Evolutionary conservation across 2,329 filamentous ascomycete genomes (phyloP).

Genomic region (Lasiodiplodia theobromae): DNA sequence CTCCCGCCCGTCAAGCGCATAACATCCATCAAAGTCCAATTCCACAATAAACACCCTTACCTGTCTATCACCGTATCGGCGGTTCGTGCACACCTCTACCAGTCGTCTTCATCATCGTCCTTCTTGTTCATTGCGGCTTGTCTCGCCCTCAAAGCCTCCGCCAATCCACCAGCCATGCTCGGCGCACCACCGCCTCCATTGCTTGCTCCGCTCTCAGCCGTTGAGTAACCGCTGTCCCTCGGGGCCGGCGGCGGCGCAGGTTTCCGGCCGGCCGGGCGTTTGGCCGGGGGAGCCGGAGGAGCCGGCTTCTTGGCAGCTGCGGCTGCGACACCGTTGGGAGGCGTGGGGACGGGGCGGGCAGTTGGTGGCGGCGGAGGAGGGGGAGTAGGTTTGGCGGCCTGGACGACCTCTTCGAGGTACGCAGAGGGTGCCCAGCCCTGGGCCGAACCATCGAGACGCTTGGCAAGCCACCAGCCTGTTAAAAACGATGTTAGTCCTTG

Average conservation of each 20-base stretch:
- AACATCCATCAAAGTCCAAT: background rate
- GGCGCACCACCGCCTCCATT: constrained; percentile 41
- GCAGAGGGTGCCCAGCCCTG: constrained; percentile 95
- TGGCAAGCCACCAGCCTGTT: constrained; percentile 96
- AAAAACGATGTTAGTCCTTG: background rate
- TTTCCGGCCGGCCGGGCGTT: constrained; percentile 76
- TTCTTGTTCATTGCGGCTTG: constrained; percentile 57
- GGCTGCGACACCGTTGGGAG: constrained; percentile 48
- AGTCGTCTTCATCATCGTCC: constrained; percentile 48
- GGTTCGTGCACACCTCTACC: constrained; percentile 29
- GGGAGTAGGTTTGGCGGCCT: constrained; percentile 57
- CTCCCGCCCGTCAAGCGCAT: background rate
- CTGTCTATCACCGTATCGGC: background rate
- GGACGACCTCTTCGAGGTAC: constrained; percentile 84
- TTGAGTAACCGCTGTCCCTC: constrained; percentile 67
- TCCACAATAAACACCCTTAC: background rate
- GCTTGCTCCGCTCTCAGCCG: constrained; percentile 36
- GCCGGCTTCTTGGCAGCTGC: constrained; percentile 58
- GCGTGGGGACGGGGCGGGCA: constrained; percentile 53
- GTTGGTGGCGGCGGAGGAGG: constrained; percentile 62
- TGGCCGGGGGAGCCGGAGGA: constrained; percentile 79
- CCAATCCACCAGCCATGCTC: constrained; percentile 57
- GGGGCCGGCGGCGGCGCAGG: constrained; percentile 70
- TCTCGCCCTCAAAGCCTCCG: constrained; percentile 57
- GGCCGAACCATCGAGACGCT: constrained; percentile 69